These are phyloP conservation scores for Periglandula ipomoeae DNA, from an alignment of 2,329 filamentous ascomycete species.

Conservation along the genomic window DNA sequence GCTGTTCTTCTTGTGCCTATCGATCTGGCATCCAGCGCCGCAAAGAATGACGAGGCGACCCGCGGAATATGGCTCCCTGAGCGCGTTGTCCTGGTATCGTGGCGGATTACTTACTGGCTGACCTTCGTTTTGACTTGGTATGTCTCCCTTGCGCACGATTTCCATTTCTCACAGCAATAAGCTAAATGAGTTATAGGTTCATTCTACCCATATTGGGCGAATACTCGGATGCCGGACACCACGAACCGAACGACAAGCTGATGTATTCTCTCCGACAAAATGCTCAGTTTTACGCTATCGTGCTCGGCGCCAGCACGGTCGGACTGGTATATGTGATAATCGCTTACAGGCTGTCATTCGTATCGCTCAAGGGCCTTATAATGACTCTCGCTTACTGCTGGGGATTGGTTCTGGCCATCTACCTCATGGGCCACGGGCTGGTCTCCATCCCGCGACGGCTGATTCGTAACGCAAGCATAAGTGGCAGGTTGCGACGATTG, in stretches of 20 bases:
- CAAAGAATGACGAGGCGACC: constrained; percentile 58
- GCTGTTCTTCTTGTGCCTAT: constrained; percentile 91
- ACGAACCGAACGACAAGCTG: constrained; percentile 71
- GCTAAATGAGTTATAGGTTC: constrained; percentile 43
- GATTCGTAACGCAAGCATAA: constrained; percentile 70
- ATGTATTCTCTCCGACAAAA: constrained; percentile 81
- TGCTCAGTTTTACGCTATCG: constrained; percentile 76
- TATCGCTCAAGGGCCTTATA: constrained; percentile 69
- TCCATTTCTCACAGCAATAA: neutral
- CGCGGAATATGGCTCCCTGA: constrained; percentile 83
- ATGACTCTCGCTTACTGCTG: constrained; percentile 95
- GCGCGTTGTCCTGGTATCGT: constrained; percentile 71
- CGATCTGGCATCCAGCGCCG: constrained; percentile 80
- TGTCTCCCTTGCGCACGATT: constrained; percentile 13
- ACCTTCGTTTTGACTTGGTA: constrained; percentile 93
- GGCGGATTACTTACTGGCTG: constrained; percentile 95
- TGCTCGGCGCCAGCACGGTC: constrained; percentile 59
- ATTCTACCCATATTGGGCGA: constrained; percentile 90
- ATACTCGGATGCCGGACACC: constrained; percentile 89
- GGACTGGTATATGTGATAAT: constrained; percentile 79
- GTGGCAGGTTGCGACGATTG: constrained; percentile 61
- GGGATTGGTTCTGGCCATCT: constrained; percentile 85
- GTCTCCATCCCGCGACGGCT: constrained; percentile 81
- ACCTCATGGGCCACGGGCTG: constrained; percentile 93
- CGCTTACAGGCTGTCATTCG: constrained; percentile 62